These are phyloP conservation scores for Botrytis deweyae DNA, from an alignment of 2,329 filamentous ascomycete species.

Conservation along the genomic window DNA sequence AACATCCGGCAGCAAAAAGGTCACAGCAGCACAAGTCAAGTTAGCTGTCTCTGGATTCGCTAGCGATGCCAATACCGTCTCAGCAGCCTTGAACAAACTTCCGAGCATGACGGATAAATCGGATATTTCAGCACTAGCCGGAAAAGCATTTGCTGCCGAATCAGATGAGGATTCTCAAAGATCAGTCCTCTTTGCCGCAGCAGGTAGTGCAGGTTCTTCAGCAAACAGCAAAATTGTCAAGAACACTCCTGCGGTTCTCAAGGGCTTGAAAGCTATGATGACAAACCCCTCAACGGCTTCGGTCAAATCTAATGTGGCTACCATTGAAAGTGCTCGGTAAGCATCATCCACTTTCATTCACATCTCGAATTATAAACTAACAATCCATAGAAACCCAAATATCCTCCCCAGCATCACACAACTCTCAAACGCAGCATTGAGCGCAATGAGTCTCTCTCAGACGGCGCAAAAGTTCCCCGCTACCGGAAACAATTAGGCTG, in stretches of 20 bases:
- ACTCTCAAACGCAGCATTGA: slow-evolving; percentile 33
- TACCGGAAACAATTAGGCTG: slow-evolving; percentile 24
- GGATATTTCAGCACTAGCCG: slow-evolving; percentile 29
- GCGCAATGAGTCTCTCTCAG: slow-evolving; percentile 23
- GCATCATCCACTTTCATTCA: too few species aligned
- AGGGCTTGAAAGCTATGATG: slow-evolving; percentile 30
- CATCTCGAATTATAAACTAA: background rate
- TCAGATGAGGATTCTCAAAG: slow-evolving; percentile 33
- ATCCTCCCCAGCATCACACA: slow-evolving; percentile 36
- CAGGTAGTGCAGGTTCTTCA: slow-evolving; percentile 27
- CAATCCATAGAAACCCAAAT: slow-evolving; percentile 30
- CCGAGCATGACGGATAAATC: slow-evolving; percentile 22
- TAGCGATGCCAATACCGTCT: slow-evolving; percentile 34
- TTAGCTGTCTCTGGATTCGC: slow-evolving; percentile 30
- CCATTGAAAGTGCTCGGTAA: slow-evolving; percentile 21
- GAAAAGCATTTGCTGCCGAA: slow-evolving; percentile 32
- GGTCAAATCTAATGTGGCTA: slow-evolving; percentile 18
- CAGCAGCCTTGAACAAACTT: slow-evolving; percentile 30
- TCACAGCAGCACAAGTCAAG: slow-evolving; percentile 24
- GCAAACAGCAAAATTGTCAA: slow-evolving; percentile 34
- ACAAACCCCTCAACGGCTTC: background rate
- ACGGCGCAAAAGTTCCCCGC: slow-evolving; percentile 29
- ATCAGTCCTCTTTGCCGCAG: slow-evolving; percentile 29
- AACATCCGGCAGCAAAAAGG: background rate
- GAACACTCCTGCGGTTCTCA: slow-evolving; percentile 32